These are phyloP conservation scores for Trichoderma simmonsii DNA, from an alignment of 2,329 filamentous ascomycete species.

Conservation along the genomic window DNA sequence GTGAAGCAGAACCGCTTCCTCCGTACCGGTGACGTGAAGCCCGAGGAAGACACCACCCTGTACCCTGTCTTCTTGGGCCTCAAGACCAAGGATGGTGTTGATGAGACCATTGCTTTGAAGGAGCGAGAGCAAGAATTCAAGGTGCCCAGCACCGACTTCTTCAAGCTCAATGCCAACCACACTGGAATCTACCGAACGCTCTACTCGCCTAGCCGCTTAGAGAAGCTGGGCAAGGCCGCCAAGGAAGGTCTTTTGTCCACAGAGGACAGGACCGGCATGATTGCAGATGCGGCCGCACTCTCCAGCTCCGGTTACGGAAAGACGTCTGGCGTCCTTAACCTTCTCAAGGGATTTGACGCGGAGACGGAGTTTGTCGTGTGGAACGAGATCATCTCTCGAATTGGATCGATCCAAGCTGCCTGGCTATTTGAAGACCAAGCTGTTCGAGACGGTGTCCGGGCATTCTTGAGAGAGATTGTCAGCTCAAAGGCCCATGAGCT, in stretches of 20 bases:
- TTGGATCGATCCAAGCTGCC: constrained; percentile 74
- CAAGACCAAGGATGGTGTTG: constrained; percentile 76
- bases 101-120: constrained; percentile 49
- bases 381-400: constrained; percentile 82
- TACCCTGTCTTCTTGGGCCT: constrained; percentile 89
- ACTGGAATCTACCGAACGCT: constrained; percentile 88
- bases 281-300: constrained; percentile 86
- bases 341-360: constrained; percentile 78
- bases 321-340: constrained; percentile 81
- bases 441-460: constrained; percentile 71
- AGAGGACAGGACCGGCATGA: constrained; percentile 92
- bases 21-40: constrained; percentile 86
- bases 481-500: constrained; percentile 78
- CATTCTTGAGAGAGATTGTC: constrained; percentile 76
- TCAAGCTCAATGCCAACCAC: constrained; percentile 95
- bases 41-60: constrained; percentile 83
- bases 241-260: constrained; percentile 69
- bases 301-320: constrained; percentile 89
- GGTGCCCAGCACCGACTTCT: constrained; percentile 79
- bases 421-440: constrained; percentile 77
- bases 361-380: constrained; percentile 92
- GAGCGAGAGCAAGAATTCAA: constrained; percentile 72
- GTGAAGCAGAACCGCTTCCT: constrained; percentile 95
- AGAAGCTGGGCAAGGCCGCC: constrained; percentile 83
- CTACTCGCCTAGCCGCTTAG: constrained; percentile 77